A percentile compares a stretch with the other conserved stretches of the same genome.
Conservation (phyloP, 108 stramenopile genomes). For the Chaetoceros tenuissimus region DNA sequence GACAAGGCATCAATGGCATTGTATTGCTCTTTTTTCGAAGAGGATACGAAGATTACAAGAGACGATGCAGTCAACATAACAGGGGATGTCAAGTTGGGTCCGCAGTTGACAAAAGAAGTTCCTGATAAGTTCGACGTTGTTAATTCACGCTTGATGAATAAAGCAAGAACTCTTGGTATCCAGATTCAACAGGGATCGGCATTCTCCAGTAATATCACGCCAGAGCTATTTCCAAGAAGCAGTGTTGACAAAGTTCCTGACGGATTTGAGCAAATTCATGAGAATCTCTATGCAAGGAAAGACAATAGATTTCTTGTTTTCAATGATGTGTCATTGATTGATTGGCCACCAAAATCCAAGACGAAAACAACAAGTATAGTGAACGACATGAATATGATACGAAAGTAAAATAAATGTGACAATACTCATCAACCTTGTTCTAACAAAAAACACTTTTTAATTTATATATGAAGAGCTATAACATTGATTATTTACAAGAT, state of each 20-base stretch:
- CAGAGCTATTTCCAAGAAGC: constrained; percentile 34
- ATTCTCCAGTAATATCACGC: constrained; percentile 5
- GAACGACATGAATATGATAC: neutral
- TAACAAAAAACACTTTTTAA: neutral
- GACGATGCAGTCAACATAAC: constrained; percentile 13
- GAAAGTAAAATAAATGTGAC: too few species aligned
- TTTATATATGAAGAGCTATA: neutral
- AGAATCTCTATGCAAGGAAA: constrained; percentile 74
- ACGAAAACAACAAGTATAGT: neutral
- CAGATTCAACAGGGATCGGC: constrained; percentile 20
- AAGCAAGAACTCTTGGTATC: constrained; percentile 28
- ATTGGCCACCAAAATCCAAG: neutral
- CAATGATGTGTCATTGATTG: constrained; percentile 57
- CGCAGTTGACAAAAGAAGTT: neutral
- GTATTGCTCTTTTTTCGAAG: constrained; percentile 67
- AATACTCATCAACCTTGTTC: neutral
- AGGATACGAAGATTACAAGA: constrained; percentile 27
- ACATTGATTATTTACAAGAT: neutral
- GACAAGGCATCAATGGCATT: constrained; percentile 52
- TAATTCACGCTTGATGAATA: constrained; percentile 15
- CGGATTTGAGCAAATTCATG: constrained; percentile 83
- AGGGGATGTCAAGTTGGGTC: neutral
- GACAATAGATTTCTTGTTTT: constrained; percentile 90
- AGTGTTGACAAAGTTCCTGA: constrained; percentile 26
- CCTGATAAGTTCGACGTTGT: neutral